Evolutionary conservation across 2,329 filamentous ascomycete genomes (phyloP), one percentile per base, ranked within the genome.

Genomic region (Davidsoniella neocaledoniae): DNA sequence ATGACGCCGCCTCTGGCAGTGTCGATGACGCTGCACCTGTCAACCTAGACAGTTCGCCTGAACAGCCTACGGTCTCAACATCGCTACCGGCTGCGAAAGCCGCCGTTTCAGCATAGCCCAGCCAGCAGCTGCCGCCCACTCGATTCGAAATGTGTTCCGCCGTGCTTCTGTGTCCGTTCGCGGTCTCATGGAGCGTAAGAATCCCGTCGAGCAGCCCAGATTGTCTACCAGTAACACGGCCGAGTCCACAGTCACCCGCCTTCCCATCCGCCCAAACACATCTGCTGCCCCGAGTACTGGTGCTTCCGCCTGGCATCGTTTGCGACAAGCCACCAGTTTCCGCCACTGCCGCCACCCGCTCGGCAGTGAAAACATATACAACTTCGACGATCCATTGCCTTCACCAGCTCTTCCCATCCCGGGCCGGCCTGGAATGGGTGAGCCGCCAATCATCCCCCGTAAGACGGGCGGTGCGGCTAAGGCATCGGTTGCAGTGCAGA

Each of bases 381-480:
- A 36, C 37, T 55, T 55, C 49, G 54, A 54, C 43, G 49, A 38
- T 4, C 49, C 53, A 42, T 50, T 63, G n/a, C 51, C 51, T 3
- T 53, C 51, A 3, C 51, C 51, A 38, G 42, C 48, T 14, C 23
- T 53, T 14, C 67, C 69, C 0, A 60, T 73, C 3, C 72, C 73
- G 2, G 72, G 71, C 3, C 62, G 68, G 51, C 68, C 69, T 26
- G 64, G 65, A 29, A 12, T 33, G 10, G 26, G 26, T 10, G 73
- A 72, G 51, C 77, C 77, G 4, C 77, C 77, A 0, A 63, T 78
- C 52, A 79, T 81, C 25, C 77, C 77, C 3, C 64, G 65, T 9
- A 71, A 77, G 49, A 73, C 70, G 0, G 77, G 77, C 36, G 73
- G 70, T n/a, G 76, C 75, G 1, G 76, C 76, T 26, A 76, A 78